Base-by-base conservation (phyloP, 176 grass and related monocot genomes). In the Oryza brachyantha region DNA sequence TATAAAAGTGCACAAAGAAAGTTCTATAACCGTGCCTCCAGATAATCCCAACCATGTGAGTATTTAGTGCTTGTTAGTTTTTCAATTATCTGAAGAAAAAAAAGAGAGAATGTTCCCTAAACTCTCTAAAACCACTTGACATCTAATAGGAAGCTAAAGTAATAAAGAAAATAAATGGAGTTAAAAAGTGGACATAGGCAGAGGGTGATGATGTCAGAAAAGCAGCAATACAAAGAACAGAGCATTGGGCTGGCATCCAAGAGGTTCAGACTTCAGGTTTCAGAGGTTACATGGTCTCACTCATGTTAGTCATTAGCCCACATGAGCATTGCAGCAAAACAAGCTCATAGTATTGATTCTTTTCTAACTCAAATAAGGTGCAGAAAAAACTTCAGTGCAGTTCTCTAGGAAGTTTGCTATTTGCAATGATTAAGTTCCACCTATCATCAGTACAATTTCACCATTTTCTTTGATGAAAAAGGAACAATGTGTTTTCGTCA, bases 171-270 rank as follows among this genome's bases (percentile, higher is more conserved):
- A 64, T 16, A 5, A 8, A 64, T 24, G 6, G 60, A 10, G 37
- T 63, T 36, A 42, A 83, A 66, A 84, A 64, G 4, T 46, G 29
- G 26, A 31, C 29, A 52, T 27, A 26, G 61, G 61, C 45, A 66
- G 7, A 5, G 63, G 50, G 21, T 22, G 54, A 13, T 4, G 38
- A 45, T 29, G 29, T 0, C 25, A 80, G 2, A 5, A 79, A 61
- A 31, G 31, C 31, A 79, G 13, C 32, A 57, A 68, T 27, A 67
- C 29, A 29, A 34, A 28, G 25, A 61, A 63, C 10, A 17, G 27
- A 25, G 61, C 11, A 7, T 5, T 11, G 36, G 10, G 29, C 26
- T 29, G 41, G 22, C 12, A 72, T 45, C 55, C 45, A 71, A 25
- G 4, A 72, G 42, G 37, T 52, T 52, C 46, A 52, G 17, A 21